A percentile compares a stretch with the other conserved stretches of the same genome.
Conservation (phyloP, 2,329 filamentous ascomycete species). For the Chaetomiaceae sp. region DNA sequence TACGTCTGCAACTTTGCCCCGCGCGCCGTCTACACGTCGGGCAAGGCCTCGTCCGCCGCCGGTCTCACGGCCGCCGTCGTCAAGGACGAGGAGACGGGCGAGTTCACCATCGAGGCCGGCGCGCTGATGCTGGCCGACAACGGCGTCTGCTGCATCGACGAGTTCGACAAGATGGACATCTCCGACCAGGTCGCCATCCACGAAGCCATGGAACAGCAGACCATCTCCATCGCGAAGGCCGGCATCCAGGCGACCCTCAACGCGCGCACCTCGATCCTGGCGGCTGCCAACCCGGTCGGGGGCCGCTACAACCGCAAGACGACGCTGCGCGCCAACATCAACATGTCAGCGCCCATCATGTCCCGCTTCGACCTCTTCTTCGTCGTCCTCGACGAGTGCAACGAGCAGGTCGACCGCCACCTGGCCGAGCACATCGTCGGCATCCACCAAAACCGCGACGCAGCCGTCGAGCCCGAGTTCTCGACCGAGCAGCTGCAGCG, state of each 20-base stretch:
- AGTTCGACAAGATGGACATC: conserved; percentile 99
- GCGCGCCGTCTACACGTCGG: conserved; percentile 93
- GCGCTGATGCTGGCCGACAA: conserved; percentile 97
- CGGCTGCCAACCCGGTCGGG: conserved; percentile 91
- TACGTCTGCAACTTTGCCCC: conserved; percentile 97
- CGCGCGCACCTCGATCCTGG: conserved; percentile 89
- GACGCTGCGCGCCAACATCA: conserved; percentile 89
- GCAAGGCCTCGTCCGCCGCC: conserved; percentile 93
- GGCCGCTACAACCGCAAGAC: conserved; percentile 97
- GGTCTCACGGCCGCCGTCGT: conserved; percentile 96
- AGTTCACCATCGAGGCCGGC: conserved; percentile 97
- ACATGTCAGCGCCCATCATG: conserved; percentile 99
- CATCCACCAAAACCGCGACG: conserved; percentile 88
- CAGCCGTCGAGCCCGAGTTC: conserved; percentile 86
- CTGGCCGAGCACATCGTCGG: conserved; percentile 92
- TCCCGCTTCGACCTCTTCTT: conserved; percentile 99
- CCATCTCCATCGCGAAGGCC: conserved; percentile 96
- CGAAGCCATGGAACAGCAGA: conserved; percentile 99
- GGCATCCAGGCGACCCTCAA: conserved; percentile 98
- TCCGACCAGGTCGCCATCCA: conserved; percentile 96
- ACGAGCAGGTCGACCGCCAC: conserved; percentile 84
- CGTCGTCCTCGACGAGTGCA: conserved; percentile 93
- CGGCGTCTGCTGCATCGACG: conserved; percentile 95
- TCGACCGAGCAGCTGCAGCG: conserved; percentile 94
- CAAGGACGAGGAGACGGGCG: conserved; percentile 96